phyloP scores from a whole-genome alignment of 305 asterid species.

The Vinca major region DNA sequence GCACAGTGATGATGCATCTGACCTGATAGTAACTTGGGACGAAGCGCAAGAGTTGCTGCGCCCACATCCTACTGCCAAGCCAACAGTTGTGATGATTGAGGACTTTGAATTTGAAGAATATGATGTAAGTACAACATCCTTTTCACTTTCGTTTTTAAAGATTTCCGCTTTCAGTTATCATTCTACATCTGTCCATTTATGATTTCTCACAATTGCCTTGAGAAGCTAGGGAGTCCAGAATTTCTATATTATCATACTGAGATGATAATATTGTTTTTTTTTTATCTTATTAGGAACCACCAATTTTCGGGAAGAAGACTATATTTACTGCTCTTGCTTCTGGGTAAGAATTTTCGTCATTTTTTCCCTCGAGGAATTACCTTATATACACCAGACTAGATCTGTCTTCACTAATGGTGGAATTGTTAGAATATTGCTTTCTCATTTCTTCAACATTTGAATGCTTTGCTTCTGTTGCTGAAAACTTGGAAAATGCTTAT shows the following conservation, averaged over 20 bases:
- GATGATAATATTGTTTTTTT: neutral
- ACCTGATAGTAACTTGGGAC: constrained; percentile 72
- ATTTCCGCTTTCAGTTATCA: neutral
- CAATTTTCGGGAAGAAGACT: constrained; percentile 75
- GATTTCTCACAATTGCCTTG: neutral
- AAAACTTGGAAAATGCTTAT: constrained; percentile 3
- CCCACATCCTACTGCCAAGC: constrained; percentile 50
- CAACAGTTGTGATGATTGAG: constrained; percentile 50
- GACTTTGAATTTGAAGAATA: constrained; percentile 67
- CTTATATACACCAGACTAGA: neutral
- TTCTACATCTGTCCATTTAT: neutral
- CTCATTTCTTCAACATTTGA: neutral
- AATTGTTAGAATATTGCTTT: neutral
- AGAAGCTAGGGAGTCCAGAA: neutral
- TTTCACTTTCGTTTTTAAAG: neutral
- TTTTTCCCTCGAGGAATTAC: neutral
- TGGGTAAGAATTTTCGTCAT: constrained; percentile 42
- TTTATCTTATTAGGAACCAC: constrained; percentile 54
- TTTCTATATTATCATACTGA: neutral
- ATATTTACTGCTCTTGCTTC: constrained; percentile 47
- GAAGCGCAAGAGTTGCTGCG: constrained; percentile 90
- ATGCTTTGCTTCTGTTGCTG: neutral
- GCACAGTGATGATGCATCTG: constrained; percentile 67
- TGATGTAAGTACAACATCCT: constrained; percentile 30
- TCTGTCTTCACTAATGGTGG: neutral